Evolutionary conservation across 179 eudicot species (phyloP).

Genomic region (Pouteria campechiana): DNA sequence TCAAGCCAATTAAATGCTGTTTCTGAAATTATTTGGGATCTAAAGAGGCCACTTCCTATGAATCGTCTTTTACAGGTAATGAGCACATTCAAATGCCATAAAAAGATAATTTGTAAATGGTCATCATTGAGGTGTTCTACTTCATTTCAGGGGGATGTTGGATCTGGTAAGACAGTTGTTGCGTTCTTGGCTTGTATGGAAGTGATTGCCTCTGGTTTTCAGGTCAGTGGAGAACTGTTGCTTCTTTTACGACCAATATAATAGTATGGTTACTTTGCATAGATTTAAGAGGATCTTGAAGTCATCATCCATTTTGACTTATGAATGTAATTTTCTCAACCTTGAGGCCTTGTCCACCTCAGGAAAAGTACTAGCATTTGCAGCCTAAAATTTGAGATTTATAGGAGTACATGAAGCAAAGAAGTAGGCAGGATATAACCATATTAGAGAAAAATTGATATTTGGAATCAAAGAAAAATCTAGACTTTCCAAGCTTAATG

Average conservation of each 20-base stretch:
- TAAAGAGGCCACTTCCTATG: conserved; percentile 85
- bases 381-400: too few relatives aligned
- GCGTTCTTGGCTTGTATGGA: conserved; percentile 97
- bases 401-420: too few relatives aligned
- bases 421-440: too few relatives aligned
- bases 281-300: too few relatives aligned
- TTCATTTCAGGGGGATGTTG: conserved; percentile 87
- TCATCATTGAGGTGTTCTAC: background rate
- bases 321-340: conserved; percentile 1
- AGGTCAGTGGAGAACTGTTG: conserved; percentile 35
- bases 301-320: background rate
- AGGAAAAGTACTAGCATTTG: too few relatives aligned
- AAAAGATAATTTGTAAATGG: background rate
- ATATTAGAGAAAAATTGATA: too few relatives aligned
- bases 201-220: conserved; percentile 83
- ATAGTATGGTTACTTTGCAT: too few relatives aligned
- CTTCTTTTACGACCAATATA: too few relatives aligned
- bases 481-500: too few relatives aligned
- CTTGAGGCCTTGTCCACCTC: too few relatives aligned
- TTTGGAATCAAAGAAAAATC: too few relatives aligned
- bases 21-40: conserved; percentile 90
- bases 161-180: conserved; percentile 96
- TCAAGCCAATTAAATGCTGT: conserved; percentile 71
- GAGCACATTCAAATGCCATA: background rate
- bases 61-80: conserved; percentile 84